A percentile compares a stretch with the other conserved stretches of the same genome.
Evolutionary conservation across 768 basidiomycete genomes (phyloP).

Genomic region (Lactarius akahatsu): DNA sequence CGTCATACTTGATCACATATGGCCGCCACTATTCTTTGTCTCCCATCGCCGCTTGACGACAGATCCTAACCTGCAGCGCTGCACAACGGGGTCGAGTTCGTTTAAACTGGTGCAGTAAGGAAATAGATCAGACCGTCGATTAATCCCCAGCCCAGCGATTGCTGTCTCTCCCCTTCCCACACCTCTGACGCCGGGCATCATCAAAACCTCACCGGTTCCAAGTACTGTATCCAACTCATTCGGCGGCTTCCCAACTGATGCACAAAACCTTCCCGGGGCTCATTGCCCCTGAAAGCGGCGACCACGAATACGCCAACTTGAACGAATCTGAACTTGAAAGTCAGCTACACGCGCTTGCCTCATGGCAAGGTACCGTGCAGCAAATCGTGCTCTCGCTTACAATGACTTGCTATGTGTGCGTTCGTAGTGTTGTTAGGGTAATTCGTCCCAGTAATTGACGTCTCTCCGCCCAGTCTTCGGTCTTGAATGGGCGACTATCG

Average conservation of each 20-base stretch:
- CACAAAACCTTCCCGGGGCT: background rate
- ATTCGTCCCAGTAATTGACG: background rate
- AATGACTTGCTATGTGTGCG: background rate
- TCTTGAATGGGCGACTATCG: background rate
- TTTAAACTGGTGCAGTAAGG: background rate
- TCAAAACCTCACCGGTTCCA: background rate
- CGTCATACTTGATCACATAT: background rate
- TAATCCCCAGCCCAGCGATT: too few relatives aligned
- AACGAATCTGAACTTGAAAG: background rate
- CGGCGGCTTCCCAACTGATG: background rate
- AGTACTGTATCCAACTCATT: background rate
- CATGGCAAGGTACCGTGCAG: background rate
- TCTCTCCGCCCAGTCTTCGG: background rate
- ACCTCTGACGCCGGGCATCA: background rate
- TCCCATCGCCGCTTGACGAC: background rate
- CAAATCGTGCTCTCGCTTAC: background rate
- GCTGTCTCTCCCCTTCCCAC: background rate
- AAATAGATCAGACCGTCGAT: background rate
- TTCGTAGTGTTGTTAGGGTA: background rate
- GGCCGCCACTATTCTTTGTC: background rate
- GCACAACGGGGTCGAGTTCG: background rate
- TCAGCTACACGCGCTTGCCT: background rate
- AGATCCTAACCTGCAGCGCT: background rate
- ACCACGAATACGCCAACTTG: background rate
- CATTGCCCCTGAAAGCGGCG: background rate